Evolutionary conservation across 805 yeast genomes (phyloP).

Genomic region (Kodamaea jinghongensis): DNA sequence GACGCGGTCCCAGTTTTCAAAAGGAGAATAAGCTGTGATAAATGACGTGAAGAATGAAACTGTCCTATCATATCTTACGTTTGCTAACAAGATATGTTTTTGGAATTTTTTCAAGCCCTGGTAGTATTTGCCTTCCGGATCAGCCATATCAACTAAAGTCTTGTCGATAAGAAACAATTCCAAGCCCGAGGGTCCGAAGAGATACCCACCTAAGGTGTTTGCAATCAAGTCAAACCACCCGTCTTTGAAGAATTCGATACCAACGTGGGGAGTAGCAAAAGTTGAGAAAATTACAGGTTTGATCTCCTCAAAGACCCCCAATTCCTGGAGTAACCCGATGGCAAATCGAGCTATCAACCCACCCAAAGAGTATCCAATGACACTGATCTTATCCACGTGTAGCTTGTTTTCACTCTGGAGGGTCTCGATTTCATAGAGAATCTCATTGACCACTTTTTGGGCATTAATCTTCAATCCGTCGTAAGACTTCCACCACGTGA

Average conservation of each 20-base stretch:
- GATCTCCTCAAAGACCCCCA: conserved; percentile 35
- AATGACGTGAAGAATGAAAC: conserved; percentile 85
- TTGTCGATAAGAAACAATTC: conserved; percentile 36
- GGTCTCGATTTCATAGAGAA: conserved; percentile 40
- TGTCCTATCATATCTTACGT: conserved; percentile 77
- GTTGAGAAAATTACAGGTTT: conserved; percentile 39
- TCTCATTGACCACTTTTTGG: conserved; percentile 33
- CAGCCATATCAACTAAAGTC: conserved; percentile 51
- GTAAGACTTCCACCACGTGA: conserved; percentile 44
- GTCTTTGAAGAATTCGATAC: conserved; percentile 35
- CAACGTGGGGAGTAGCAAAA: conserved; percentile 46
- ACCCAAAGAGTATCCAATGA: conserved; percentile 43
- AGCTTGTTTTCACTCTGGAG: conserved; percentile 26
- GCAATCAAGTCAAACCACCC: conserved; percentile 31
- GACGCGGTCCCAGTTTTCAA: conserved; percentile 51
- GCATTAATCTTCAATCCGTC: conserved; percentile 40
- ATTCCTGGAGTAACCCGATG: conserved; percentile 33
- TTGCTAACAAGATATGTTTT: conserved; percentile 62
- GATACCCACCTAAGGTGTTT: conserved; percentile 30
- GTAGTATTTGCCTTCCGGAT: conserved; percentile 48
- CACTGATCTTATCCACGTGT: conserved; percentile 34
- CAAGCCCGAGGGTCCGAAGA: conserved; percentile 38
- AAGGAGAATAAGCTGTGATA: conserved; percentile 72
- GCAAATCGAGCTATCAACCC: conserved; percentile 42
- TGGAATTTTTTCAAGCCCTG: conserved; percentile 58